These are phyloP conservation scores for Ogataea henricii DNA, from an alignment of 805 yeast genomes.

Conservation along the genomic window DNA sequence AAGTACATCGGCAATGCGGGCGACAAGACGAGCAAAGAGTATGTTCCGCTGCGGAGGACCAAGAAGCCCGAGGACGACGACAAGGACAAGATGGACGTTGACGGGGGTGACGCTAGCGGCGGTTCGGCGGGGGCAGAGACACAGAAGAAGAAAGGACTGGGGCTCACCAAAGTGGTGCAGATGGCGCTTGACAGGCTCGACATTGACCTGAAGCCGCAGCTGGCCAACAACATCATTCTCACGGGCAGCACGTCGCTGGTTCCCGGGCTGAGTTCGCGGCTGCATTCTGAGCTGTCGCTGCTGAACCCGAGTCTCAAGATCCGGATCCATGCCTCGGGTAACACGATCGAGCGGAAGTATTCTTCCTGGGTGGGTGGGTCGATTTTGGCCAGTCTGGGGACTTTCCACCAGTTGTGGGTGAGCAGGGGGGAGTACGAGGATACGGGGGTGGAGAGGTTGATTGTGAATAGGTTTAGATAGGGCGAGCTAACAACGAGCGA, in stretches of 20 bases:
- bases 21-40: constrained; percentile 53
- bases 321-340: constrained; percentile 80
- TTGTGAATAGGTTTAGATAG: constrained; percentile 82
- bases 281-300: constrained; percentile 67
- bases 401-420: constrained; percentile 95
- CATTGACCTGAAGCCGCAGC: constrained; percentile 78
- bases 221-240: constrained; percentile 85
- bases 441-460: constrained; percentile 79
- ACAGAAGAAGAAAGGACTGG: constrained; percentile 25
- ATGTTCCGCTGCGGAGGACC: constrained; percentile 70
- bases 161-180: constrained; percentile 60
- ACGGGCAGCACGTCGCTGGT: constrained; percentile 83
- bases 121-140: not conserved
- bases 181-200: constrained; percentile 62
- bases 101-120: constrained; percentile 4
- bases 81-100: constrained; percentile 39
- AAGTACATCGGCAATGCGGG: constrained; percentile 28
- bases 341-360: constrained; percentile 70
- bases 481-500: no score
- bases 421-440: constrained; percentile 85
- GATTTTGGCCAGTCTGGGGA: constrained; percentile 83
- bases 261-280: constrained; percentile 78
- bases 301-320: constrained; percentile 84
- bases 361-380: constrained; percentile 94
- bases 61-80: constrained; percentile 38